These are phyloP conservation scores for Tuctoria greenei DNA, from an alignment of 176 grass and related monocot species.

Conservation along the genomic window DNA sequence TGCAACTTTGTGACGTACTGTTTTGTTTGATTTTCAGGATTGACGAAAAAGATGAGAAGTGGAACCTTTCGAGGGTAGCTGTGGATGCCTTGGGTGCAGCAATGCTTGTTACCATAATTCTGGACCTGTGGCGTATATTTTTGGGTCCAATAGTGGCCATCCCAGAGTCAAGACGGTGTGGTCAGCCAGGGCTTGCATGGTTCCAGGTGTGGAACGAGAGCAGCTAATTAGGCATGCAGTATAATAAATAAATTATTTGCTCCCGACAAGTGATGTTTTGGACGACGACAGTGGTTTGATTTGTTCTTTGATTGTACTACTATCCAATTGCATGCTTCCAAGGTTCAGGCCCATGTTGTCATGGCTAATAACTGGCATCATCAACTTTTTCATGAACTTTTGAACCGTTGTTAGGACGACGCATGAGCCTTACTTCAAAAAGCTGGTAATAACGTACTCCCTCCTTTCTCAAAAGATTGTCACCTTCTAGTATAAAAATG, in stretches of 20 bases:
- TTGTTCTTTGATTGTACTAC: neutral
- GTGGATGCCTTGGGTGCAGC: slow-evolving; percentile 82
- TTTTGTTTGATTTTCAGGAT: slow-evolving; percentile 42
- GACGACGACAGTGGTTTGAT: neutral
- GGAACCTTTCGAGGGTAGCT: slow-evolving; percentile 79
- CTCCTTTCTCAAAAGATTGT: too few species aligned
- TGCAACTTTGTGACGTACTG: neutral
- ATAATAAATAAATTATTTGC: neutral
- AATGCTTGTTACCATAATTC: slow-evolving; percentile 92
- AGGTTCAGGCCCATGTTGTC: neutral
- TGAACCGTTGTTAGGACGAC: neutral
- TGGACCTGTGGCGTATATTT: slow-evolving; percentile 89
- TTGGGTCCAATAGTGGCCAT: slow-evolving; percentile 67
- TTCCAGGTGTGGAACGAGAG: slow-evolving; percentile 61
- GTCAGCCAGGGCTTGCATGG: slow-evolving; percentile 75
- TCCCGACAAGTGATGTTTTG: neutral
- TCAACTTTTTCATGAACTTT: neutral
- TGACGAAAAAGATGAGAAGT: slow-evolving; percentile 61
- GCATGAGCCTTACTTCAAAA: neutral
- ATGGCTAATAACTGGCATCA: neutral
- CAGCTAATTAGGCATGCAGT: neutral
- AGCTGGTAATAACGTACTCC: neutral
- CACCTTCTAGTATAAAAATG: too few species aligned
- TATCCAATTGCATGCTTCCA: neutral
- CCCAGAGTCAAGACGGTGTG: slow-evolving; percentile 49